Conservation (phyloP, 2,329 filamentous ascomycete genomes). For the Aspergillus oerlinghausenensis region DNA sequence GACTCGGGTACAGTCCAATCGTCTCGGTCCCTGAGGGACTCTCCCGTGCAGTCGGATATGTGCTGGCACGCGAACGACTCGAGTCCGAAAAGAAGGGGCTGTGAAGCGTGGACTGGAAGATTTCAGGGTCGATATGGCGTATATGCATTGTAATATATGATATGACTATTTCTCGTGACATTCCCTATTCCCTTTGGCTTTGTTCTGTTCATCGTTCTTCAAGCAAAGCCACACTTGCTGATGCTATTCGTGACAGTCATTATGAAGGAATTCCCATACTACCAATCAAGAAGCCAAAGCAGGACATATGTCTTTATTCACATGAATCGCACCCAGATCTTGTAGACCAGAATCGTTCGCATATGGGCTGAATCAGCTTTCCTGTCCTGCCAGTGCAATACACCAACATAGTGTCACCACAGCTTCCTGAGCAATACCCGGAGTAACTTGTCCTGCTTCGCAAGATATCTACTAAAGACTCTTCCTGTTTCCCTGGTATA, state of each 20-base stretch:
- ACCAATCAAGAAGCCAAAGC: background rate
- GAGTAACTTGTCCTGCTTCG: conserved; percentile 20
- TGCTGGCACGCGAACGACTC: conserved; percentile 30
- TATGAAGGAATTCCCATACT: background rate
- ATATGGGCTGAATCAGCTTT: background rate
- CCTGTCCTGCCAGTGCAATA: background rate
- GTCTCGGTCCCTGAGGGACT: conserved; percentile 45
- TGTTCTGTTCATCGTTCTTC: background rate
- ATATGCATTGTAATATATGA: background rate
- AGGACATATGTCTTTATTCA: background rate
- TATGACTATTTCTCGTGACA: background rate
- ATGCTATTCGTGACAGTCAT: background rate
- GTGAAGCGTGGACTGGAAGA: conserved; percentile 16
- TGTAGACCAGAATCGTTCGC: background rate
- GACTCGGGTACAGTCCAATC: conserved; percentile 43
- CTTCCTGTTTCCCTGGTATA: conserved; percentile 14
- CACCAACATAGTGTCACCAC: background rate
- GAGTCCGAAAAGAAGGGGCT: conserved; percentile 38
- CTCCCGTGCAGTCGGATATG: conserved; percentile 42
- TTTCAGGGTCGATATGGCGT: background rate
- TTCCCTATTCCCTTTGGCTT: background rate
- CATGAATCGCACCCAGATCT: background rate
- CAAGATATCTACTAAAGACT: conserved; percentile 11
- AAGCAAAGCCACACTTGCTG: background rate
- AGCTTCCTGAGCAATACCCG: conserved; percentile 15